Evolutionary conservation across 352 stramenopile genomes (phyloP), one percentile per base, ranked within the genome.

Genomic region (Pythium diclinum): DNA sequence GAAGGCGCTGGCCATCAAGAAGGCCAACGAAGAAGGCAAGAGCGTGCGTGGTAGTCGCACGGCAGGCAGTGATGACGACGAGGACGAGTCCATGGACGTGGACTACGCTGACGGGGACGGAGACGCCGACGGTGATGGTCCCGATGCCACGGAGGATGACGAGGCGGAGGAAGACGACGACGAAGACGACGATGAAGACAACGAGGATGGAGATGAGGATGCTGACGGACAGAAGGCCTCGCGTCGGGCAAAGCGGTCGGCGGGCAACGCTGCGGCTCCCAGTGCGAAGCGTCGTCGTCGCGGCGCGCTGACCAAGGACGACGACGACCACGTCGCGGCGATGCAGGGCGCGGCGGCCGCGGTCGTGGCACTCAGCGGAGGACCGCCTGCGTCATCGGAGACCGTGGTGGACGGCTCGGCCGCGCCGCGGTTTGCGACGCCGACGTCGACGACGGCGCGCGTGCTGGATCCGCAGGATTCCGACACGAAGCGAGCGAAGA

Each of bases 401-500:
- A 23, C 42, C n/a, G 16, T 25, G 42, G n/a, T 23, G 17, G n/a
- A 49, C 1, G 42, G 42, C 42, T 10, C 42, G 16, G 9, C 16
- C 6, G 42, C 14, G 9, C 16, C 42, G 42, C 42, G 42, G 42
- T 49, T 49, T 11, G 42, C n/a, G 33, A 38, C 0, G 8, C 42
- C 16, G n/a, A 16, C 16, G 42, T 25, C 6, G 42, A 25, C 23
- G 42, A 25, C 42, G 25, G 25, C 25, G 14, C 42, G 42, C 19
- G 30, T 61, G 9, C 33, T 71, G 42, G 55, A 72, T 33, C 55
- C 65, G 11, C 55, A 61, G 19, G 65, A 72, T 21, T 72, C 65
- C 17, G 65, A 72, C 55, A 72, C 65, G 17, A 72, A 72, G 60
- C 65, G 65, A 23, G 65, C 48, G n/a, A 72, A 72, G 65, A 72